Evolutionary conservation across 2,329 filamentous ascomycete species (phyloP).

Genomic region (Clarireedia monteithiana): DNA sequence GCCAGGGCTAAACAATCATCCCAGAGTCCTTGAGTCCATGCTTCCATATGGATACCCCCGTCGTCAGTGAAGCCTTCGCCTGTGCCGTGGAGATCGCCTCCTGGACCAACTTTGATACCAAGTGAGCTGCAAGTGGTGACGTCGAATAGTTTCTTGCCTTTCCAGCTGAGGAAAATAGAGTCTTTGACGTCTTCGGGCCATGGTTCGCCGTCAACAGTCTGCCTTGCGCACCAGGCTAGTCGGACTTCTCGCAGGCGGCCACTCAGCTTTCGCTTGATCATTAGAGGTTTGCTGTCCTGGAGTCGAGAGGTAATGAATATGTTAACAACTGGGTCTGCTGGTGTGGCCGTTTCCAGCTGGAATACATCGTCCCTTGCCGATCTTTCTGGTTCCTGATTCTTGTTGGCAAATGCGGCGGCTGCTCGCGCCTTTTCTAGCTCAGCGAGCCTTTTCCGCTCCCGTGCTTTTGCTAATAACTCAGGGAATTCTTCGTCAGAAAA

Average conservation of each 20-base stretch:
- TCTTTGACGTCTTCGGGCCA: slow-evolving; percentile 36
- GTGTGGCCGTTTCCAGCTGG: slow-evolving; percentile 5
- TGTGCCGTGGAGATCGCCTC: slow-evolving; percentile 23
- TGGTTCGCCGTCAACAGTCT: slow-evolving; percentile 39
- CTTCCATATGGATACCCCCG: slow-evolving; percentile 63
- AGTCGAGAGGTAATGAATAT: slow-evolving; percentile 65
- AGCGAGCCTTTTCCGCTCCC: slow-evolving; percentile 21
- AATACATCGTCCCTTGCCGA: slow-evolving; percentile 10
- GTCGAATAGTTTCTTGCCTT: slow-evolving; percentile 62
- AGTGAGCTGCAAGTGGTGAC: slow-evolving; percentile 66
- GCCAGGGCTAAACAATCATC: slow-evolving; percentile 26
- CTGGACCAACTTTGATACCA: slow-evolving; percentile 44
- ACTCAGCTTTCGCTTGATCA: slow-evolving; percentile 58
- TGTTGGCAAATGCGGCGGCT: slow-evolving; percentile 7
- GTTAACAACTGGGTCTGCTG: slow-evolving; percentile 43
- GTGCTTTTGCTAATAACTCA: slow-evolving; percentile 24
- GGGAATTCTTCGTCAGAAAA: slow-evolving; percentile 26
- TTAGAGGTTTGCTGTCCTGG: slow-evolving; percentile 47
- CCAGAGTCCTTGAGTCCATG: slow-evolving; percentile 62
- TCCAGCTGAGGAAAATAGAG: slow-evolving; percentile 72
- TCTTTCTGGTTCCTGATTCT: slow-evolving; percentile 10
- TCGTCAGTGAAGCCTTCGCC: slow-evolving; percentile 39
- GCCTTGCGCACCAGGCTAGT: slow-evolving; percentile 59
- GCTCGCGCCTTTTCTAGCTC: slow-evolving; percentile 10
- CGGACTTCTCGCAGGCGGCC: slow-evolving; percentile 62